Percentiles rank a stretch among this genome's conserved stretches.
Evolutionary conservation across 1,284 basidiomycete species (phyloP).

Genomic region (Trichosporon sp.): DNA sequence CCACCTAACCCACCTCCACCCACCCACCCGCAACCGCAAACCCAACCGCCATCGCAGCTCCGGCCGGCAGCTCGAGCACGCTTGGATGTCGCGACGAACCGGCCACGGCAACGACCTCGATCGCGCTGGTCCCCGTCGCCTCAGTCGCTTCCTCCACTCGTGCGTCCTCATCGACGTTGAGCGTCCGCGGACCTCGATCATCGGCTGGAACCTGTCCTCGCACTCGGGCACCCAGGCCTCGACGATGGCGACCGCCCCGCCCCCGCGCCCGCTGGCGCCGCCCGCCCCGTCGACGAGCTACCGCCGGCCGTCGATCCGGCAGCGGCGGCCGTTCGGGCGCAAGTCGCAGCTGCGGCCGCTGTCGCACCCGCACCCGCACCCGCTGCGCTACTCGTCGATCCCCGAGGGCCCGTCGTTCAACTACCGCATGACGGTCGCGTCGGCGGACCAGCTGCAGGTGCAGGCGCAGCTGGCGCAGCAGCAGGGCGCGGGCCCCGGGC

Average conservation of each 20-base stretch:
- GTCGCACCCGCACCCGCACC: not conserved
- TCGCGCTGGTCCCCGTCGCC: not conserved
- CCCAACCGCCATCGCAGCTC: not conserved
- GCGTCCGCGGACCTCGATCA: not conserved
- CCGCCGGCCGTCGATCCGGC: not conserved
- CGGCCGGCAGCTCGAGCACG: constrained; percentile 2
- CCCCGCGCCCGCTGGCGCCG: not conserved
- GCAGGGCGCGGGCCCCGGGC: not conserved
- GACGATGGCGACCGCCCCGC: not conserved
- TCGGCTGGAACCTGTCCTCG: constrained; percentile 2
- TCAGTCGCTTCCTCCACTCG: constrained; percentile 2
- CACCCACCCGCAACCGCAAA: not conserved
- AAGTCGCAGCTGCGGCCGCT: not conserved
- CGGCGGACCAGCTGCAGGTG: not conserved
- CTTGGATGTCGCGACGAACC: constrained; percentile 1
- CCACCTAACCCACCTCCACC: not conserved
- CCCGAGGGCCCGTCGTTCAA: not conserved
- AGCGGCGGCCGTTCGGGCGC: not conserved
- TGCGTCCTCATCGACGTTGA: constrained; percentile 5
- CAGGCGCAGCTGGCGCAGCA: not conserved
- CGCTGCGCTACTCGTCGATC: not conserved
- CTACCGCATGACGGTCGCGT: constrained; percentile 4
- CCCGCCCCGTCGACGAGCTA: not conserved
- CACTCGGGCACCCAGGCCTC: not conserved
- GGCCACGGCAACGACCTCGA: not conserved